Base-by-base conservation (phyloP, 2,329 filamentous ascomycete species). In the Mollisiaceae sp. region DNA sequence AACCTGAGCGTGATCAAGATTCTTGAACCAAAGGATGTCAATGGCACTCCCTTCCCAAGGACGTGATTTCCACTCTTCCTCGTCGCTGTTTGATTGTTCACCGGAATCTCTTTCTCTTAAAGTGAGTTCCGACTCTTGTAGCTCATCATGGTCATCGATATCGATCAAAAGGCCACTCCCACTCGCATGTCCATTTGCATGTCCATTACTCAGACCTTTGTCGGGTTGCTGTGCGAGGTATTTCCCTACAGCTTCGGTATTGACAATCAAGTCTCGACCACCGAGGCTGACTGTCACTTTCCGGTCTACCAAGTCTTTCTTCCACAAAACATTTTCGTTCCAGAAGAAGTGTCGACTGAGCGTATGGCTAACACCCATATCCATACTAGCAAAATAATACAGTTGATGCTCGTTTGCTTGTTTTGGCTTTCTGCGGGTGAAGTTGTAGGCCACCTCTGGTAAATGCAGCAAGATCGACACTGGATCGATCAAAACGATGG, bases 371-470 rank as follows among this genome's bases (percentile, higher is more conserved):
- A 88, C 82, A 55, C 84, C 82, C 70, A 86, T 84, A 68, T 89
- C 86, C 67, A 82, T 85, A 12, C 80, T 82, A 0, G 83, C 86
- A 64, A 89, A 89, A 71, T 87, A 89, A 70, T 83, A 85, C 0
- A 89, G 77, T 63, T 87, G 81, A 69, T 83, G 80, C 72, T 89
- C 86, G 67, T 85, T 87, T n/a, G 86, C 82, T 62, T 59, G 74
- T 70, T 66, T 77, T 20, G 81, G 82, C 62, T 74, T 74, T 39
- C 79, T 73, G 66, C 76, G 78, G 20, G 82, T 82, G 73, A 89
- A 89, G 69, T 89, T 90, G 74, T 86, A 89, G 1, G 86, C 85
- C 9, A 89, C 85, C 68, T 88, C 83, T 4, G 86, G 86, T 9
- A 88, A 80, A 72, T 89, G 86, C 2, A 89, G 77, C 0, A 88